A percentile compares a stretch with the other conserved stretches of the same genome.
These are phyloP conservation scores for Chaetomium sp. DNA, from an alignment of 2,329 filamentous ascomycete species.

Conservation along the genomic window DNA sequence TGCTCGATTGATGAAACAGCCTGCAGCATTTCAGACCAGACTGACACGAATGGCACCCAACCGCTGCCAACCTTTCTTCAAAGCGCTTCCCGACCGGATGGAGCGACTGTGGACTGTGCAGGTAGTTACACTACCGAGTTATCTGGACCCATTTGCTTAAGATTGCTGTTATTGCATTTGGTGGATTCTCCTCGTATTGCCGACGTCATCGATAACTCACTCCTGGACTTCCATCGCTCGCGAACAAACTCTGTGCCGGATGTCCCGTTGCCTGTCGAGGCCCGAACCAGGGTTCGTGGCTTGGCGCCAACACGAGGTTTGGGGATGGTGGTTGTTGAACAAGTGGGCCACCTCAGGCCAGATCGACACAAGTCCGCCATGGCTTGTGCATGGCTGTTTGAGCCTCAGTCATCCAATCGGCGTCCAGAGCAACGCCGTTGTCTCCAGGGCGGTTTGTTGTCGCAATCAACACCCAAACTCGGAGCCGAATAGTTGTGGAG, in stretches of 20 bases:
- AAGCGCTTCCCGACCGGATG: background rate
- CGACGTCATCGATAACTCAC: conserved; percentile 18
- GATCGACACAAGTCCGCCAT: background rate
- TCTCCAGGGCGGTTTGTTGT: background rate
- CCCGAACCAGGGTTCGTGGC: background rate
- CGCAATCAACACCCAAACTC: background rate
- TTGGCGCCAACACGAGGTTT: conserved; percentile 11
- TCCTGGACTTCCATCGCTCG: background rate
- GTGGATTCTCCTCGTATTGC: conserved; percentile 19
- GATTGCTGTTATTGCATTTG: conserved; percentile 5
- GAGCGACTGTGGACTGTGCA: background rate
- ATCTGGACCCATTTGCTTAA: background rate
- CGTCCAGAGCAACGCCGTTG: conserved; percentile 3
- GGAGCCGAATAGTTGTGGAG: background rate
- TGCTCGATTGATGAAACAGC: background rate
- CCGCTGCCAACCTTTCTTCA: background rate
- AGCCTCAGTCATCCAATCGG: conserved; percentile 5
- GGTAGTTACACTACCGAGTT: too few species aligned
- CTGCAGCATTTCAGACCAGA: background rate
- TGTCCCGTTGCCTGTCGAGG: background rate
- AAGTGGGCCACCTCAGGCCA: background rate
- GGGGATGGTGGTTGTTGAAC: background rate
- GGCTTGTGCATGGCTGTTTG: background rate
- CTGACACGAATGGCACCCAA: background rate
- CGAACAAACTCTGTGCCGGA: conserved; percentile 3